phyloP scores from a whole-genome alignment of 768 basidiomycete genomes.

The Leccinum uliginosum region DNA sequence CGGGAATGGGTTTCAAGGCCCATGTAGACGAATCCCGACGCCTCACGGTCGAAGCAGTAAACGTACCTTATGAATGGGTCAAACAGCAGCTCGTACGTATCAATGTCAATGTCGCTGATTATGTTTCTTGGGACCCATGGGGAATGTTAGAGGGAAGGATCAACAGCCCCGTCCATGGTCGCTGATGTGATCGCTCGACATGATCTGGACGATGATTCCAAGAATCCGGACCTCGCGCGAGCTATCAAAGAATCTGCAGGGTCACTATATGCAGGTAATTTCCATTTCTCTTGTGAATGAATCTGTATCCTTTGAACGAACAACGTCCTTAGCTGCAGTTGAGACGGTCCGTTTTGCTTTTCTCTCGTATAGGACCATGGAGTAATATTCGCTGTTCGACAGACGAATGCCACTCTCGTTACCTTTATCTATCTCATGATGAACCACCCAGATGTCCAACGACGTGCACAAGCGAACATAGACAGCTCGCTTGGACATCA shows the following conservation, averaged over 20 bases:
- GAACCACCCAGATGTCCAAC: neutral
- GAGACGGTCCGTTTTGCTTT: neutral
- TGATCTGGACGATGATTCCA: neutral
- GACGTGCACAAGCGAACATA: neutral
- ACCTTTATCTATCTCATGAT: neutral
- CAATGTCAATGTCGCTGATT: neutral
- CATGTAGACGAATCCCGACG: neutral
- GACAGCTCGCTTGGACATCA: neutral
- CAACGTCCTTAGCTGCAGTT: neutral
- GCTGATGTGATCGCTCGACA: neutral
- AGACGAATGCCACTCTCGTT: neutral
- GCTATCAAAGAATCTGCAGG: neutral
- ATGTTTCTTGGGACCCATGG: neutral
- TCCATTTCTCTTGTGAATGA: neutral
- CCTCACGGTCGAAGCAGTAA: neutral
- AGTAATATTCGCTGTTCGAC: neutral
- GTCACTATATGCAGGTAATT: constrained; percentile 15
- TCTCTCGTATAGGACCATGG: neutral
- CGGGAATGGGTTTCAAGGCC: neutral
- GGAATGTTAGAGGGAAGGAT: neutral
- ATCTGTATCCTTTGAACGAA: neutral
- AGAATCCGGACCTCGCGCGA: neutral
- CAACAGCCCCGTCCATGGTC: neutral
- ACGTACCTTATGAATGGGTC: neutral
- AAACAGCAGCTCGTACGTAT: neutral